phyloP scores from a whole-genome alignment of 1,139 yeast species.

The Saccharomyces hybrid region DNA sequence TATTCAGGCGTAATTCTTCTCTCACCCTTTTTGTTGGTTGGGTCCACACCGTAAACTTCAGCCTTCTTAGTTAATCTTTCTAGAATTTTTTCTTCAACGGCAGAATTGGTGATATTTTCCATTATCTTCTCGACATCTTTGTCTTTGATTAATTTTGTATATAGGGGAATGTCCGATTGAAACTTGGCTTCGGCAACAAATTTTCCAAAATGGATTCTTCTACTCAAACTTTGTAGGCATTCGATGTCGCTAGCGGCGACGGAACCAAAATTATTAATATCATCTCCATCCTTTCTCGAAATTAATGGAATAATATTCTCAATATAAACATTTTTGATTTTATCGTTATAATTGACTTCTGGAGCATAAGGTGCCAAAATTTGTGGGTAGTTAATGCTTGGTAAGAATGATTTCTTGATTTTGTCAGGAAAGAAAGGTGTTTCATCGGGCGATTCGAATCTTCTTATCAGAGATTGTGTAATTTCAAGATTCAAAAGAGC shows the following conservation, averaged over 20 bases:
- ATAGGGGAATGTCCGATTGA: slow-evolving; percentile 56
- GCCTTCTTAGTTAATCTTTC: slow-evolving; percentile 75
- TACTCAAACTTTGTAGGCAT: slow-evolving; percentile 77
- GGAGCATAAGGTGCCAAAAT: slow-evolving; percentile 66
- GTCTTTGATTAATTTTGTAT: slow-evolving; percentile 55
- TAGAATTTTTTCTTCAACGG: slow-evolving; percentile 78
- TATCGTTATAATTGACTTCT: slow-evolving; percentile 68
- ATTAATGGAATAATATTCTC: slow-evolving; percentile 65
- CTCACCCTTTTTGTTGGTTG: slow-evolving; percentile 61
- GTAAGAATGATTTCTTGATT: slow-evolving; percentile 62
- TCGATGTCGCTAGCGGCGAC: slow-evolving; percentile 82
- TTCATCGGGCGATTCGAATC: slow-evolving; percentile 94
- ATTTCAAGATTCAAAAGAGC: slow-evolving; percentile 67
- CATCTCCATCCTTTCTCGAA: slow-evolving; percentile 65
- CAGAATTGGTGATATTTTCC: slow-evolving; percentile 73
- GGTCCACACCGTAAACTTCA: slow-evolving; percentile 81
- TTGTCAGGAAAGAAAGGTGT: slow-evolving; percentile 75
- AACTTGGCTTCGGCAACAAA: slow-evolving; percentile 96
- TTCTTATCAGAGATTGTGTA: slow-evolving; percentile 74
- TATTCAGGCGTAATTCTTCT: slow-evolving; percentile 76
- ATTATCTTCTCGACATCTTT: slow-evolving; percentile 69
- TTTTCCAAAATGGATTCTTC: slow-evolving; percentile 93
- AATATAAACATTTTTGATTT: slow-evolving; percentile 62
- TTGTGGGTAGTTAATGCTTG: slow-evolving; percentile 71
- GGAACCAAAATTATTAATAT: slow-evolving; percentile 79